Base-by-base conservation (phyloP, 192 early-diverging fungal genomes). In the Martensiomyces pterosporus region DNA sequence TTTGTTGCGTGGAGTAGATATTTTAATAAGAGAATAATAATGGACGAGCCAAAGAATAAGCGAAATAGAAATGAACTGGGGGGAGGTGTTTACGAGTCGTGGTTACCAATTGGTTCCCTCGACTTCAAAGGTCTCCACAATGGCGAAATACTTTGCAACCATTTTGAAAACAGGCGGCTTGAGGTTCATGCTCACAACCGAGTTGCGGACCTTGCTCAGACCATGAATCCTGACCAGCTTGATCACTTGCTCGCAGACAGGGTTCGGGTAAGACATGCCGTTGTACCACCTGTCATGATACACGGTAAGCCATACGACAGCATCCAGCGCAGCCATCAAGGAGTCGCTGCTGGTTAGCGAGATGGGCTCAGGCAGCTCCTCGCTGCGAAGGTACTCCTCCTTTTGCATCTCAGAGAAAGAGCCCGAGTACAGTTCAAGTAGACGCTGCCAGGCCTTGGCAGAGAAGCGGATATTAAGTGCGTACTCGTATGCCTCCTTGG, bases 381-480 rank as follows among this genome's bases (percentile, higher is more conserved):
- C 68, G 26, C 62, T 38, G 14, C 60, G 64, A 17, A 35, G 15
- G 41, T 37, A 19, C 59, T 75, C 85, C 48, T 94, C 90, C 25
- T 64, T 47, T 32, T 72, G 68, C 35, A 59, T 49, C 3, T 82
- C 79, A 0, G 87, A 77, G 50, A 90, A 85, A 24, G 50, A 53
- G 44, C 68, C 68, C 25, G 79, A 46, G 42, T 71, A 47, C 62
- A 89, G 82, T 35, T 90, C 87, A 48, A 98, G 70, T 25, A 99
- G 65, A 42, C 80, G 82, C 50, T 91, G 79, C 80, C 86, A 87
- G n/a, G 97, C 83, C 56, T 90, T 92, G 24, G 88, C 82, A 7
- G 92, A 96, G 60, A 96, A 92, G 62, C 91, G 90, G 55, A 93
- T 89, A 18, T 89, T 86, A 23, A 92, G 77, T 24, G 89, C 91